Percentiles rank a stretch among this genome's conserved stretches.
phyloP scores from a whole-genome alignment of 1,284 basidiomycete genomes.

The Cutaneotrichosporon sp. region DNA sequence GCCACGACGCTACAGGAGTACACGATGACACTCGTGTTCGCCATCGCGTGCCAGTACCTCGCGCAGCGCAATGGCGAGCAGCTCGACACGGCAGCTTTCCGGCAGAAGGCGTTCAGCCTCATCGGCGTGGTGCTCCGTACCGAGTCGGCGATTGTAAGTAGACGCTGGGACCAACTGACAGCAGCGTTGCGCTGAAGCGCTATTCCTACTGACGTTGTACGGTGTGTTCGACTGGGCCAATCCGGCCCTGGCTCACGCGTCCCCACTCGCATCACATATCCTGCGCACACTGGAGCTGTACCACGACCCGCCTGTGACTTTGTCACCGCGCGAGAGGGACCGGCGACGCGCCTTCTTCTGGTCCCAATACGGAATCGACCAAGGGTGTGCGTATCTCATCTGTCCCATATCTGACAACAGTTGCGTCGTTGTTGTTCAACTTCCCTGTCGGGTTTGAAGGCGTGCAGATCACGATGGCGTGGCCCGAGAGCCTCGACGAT shows the following conservation, averaged over 20 bases:
- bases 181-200: slow-evolving; percentile 12
- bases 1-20: slow-evolving; percentile 18
- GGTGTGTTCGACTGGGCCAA: slow-evolving; percentile 18
- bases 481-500: slow-evolving; percentile 12
- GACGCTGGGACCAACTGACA: neutral
- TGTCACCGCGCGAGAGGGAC: slow-evolving; percentile 11
- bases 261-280: slow-evolving; percentile 1
- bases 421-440: neutral
- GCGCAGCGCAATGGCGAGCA: slow-evolving; percentile 13
- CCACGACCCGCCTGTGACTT: slow-evolving; percentile 6
- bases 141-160: slow-evolving; percentile 15
- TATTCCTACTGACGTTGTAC: slow-evolving; percentile 13
- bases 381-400: slow-evolving; percentile 1
- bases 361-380: slow-evolving; percentile 9
- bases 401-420: neutral
- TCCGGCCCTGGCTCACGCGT: slow-evolving; percentile 6
- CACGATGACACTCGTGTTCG: slow-evolving; percentile 15
- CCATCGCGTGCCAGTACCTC: slow-evolving; percentile 10
- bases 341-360: slow-evolving; percentile 16
- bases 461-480: slow-evolving; percentile 9
- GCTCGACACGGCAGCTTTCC: slow-evolving; percentile 18
- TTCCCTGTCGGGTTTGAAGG: slow-evolving; percentile 7
- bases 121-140: slow-evolving; percentile 12
- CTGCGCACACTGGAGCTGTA: slow-evolving; percentile 5
- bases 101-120: slow-evolving; percentile 10